Conservation (phyloP, 208 protist genomes). For the Tritrichomonas musculus region DNA sequence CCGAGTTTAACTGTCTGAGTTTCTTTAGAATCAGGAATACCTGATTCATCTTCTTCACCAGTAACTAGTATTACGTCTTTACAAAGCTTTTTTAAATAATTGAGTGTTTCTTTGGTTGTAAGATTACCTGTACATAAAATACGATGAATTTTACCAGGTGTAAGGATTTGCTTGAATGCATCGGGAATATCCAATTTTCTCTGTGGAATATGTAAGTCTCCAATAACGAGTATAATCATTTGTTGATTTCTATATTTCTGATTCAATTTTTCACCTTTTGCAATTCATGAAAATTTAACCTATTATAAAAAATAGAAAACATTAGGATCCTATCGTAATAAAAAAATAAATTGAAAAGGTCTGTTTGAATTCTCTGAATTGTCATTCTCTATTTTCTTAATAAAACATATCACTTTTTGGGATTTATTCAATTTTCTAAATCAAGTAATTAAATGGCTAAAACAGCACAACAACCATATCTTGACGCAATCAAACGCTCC, state of each 20-base stretch:
- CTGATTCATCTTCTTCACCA: constrained; percentile 36
- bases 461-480: constrained; percentile 66
- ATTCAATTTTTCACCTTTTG: no score
- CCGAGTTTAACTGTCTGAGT: constrained; percentile 18
- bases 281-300: no score
- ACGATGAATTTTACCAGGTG: constrained; percentile 84
- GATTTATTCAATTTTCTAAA: no score
- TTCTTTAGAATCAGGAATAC: constrained; percentile 32
- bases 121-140: constrained; percentile 96
- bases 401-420: no score
- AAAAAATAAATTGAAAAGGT: no score
- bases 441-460: neutral
- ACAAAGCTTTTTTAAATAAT: neutral
- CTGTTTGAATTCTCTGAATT: no score
- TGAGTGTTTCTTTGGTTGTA: constrained; percentile 59
- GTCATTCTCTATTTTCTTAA: no score
- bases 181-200: constrained; percentile 75
- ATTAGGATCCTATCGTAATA: no score
- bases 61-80: neutral
- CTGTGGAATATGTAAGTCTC: constrained; percentile 96
- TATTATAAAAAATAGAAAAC: no score
- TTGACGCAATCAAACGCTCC: constrained; percentile 73
- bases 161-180: constrained; percentile 84
- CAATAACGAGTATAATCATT: constrained; percentile 78
- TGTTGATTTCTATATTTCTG: no score